Evolutionary conservation across 371 early-diverging fungal species (phyloP).

Genomic region (Rhizopus delemar): DNA sequence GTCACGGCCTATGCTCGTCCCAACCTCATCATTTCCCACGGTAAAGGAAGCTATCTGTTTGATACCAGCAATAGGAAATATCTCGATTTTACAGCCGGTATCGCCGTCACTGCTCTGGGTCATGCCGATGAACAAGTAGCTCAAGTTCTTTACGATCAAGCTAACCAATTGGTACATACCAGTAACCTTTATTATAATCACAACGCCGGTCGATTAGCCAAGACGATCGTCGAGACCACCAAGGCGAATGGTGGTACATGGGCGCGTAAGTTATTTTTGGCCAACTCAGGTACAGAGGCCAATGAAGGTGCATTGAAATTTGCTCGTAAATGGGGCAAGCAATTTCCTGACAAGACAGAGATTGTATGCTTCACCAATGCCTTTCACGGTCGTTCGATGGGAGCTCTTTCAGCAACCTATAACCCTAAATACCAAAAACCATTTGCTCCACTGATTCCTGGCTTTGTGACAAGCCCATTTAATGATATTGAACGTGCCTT

Average conservation of each 20-base stretch:
- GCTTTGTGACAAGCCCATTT: constrained; percentile 68
- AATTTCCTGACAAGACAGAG: constrained; percentile 50
- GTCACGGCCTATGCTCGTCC: constrained; percentile 70
- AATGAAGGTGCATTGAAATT: constrained; percentile 91
- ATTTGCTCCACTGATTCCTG: constrained; percentile 88
- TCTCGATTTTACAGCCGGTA: constrained; percentile 87
- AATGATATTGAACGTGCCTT: constrained; percentile 70
- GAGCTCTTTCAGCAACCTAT: constrained; percentile 89
- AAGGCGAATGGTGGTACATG: constrained; percentile 40
- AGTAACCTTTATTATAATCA: constrained; percentile 85
- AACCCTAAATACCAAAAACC: constrained; percentile 90
- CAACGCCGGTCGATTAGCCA: constrained; percentile 74
- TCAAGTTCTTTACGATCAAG: constrained; percentile 75
- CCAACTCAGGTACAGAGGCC: constrained; percentile 93
- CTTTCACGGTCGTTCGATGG: constrained; percentile 95
- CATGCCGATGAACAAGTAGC: constrained; percentile 76
- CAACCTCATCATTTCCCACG: constrained; percentile 66
- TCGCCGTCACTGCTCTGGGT: constrained; percentile 89
- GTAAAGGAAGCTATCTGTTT: constrained; percentile 74
- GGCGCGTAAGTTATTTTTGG: constrained; percentile 75
- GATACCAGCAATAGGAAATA: constrained; percentile 69
- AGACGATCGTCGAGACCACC: constrained; percentile 64
- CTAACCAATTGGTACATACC: constrained; percentile 71
- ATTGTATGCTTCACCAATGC: constrained; percentile 84
- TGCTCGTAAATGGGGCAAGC: constrained; percentile 87